Conservation (phyloP, 768 basidiomycete genomes). For the Xerocomus brunneocitrinus region DNA sequence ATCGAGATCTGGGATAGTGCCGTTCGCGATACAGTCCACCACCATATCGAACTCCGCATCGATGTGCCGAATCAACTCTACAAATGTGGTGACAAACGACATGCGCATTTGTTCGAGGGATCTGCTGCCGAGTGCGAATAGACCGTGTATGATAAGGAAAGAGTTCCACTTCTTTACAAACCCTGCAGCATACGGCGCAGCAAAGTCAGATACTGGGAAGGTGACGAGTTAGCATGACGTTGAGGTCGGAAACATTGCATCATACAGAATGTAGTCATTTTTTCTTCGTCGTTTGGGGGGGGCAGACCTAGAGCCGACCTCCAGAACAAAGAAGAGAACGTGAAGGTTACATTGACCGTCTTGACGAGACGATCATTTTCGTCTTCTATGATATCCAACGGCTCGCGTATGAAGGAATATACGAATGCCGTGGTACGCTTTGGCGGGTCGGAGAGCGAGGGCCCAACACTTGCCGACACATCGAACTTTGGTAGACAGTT, state of each 20-base stretch:
- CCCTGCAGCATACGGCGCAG: slow-evolving; percentile 5
- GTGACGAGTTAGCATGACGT: background rate
- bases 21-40: slow-evolving; percentile 10
- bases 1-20: slow-evolving; percentile 8
- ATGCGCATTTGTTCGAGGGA: slow-evolving; percentile 3
- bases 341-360: background rate
- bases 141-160: slow-evolving; percentile 12
- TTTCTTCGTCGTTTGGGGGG: slow-evolving; percentile 5
- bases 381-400: background rate
- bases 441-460: background rate
- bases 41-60: slow-evolving; percentile 10
- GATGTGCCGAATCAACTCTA: slow-evolving; percentile 9
- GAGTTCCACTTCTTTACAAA: slow-evolving; percentile 11
- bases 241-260: background rate
- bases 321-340: background rate
- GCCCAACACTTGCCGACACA: background rate
- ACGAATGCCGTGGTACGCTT: slow-evolving; percentile 4
- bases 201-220: slow-evolving; percentile 2
- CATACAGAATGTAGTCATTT: slow-evolving; percentile 11
- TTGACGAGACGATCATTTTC: background rate
- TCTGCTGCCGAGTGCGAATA: slow-evolving; percentile 5
- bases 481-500: background rate
- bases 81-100: slow-evolving; percentile 10
- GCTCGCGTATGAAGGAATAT: slow-evolving; percentile 1
- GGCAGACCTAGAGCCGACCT: background rate